Evolutionary conservation across 495 filamentous ascomycete genomes (phyloP).

Genomic region (Penicillium coprophilum): DNA sequence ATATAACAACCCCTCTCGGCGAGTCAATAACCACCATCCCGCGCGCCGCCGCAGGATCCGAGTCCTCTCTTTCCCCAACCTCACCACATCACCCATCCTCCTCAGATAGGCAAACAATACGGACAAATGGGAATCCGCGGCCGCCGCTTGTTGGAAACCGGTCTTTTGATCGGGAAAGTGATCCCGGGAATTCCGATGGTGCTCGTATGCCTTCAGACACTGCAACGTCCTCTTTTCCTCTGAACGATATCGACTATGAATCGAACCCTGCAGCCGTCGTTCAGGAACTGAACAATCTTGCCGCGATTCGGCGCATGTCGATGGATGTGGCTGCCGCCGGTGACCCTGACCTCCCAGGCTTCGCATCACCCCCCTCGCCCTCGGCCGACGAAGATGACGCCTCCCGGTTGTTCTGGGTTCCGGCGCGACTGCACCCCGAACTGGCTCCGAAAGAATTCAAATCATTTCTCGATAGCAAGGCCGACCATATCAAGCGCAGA

Average conservation of each 20-base stretch:
- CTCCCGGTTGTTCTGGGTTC: constrained; percentile 91
- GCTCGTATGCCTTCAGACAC: constrained; percentile 64
- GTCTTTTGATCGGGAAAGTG: constrained; percentile 51
- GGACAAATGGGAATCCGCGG: constrained; percentile 45
- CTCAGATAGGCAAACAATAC: constrained; percentile 25
- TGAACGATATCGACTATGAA: constrained; percentile 90
- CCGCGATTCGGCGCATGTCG: constrained; percentile 93
- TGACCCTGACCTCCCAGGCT: constrained; percentile 90
- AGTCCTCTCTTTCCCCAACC: constrained; percentile 42
- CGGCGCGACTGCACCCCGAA: constrained; percentile 90
- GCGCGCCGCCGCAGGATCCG: constrained; percentile 45
- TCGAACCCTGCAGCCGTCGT: constrained; percentile 88
- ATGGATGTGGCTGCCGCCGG: constrained; percentile 93
- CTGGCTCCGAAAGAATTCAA: constrained; percentile 96
- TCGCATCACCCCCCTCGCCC: constrained; percentile 72
- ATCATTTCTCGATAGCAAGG: constrained; percentile 89
- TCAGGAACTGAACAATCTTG: constrained; percentile 92
- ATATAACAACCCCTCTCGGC: constrained; percentile 56
- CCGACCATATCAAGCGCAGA: constrained; percentile 81
- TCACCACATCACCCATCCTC: constrained; percentile 33
- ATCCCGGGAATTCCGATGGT: constrained; percentile 57
- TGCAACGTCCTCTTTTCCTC: constrained; percentile 72
- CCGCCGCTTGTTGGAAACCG: constrained; percentile 38
- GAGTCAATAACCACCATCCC: constrained; percentile 48
- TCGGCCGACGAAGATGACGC: constrained; percentile 80